A percentile compares a stretch with the other conserved stretches of the same genome.
Evolutionary conservation across 2,329 filamentous ascomycete species (phyloP).

Genomic region (Neoscytalidium dimidiatum): DNA sequence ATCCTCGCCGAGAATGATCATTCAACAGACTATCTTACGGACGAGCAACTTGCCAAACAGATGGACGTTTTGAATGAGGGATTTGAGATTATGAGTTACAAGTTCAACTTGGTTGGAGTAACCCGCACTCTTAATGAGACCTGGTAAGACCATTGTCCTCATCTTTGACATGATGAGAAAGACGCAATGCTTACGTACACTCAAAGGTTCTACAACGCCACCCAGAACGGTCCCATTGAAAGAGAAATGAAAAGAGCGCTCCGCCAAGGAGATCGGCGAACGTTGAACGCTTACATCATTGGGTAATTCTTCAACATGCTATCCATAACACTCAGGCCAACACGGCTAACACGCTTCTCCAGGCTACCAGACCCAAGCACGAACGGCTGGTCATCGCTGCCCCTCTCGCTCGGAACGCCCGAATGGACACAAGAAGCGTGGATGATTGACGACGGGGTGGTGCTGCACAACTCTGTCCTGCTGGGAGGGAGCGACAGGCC

Average conservation of each 20-base stretch:
- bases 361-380: conserved; percentile 24
- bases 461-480: conserved; percentile 39
- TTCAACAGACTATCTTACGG: neutral
- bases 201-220: conserved; percentile 2
- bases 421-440: neutral
- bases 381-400: conserved; percentile 28
- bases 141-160: too few relatives aligned
- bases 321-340: too few relatives aligned
- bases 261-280: conserved; percentile 47
- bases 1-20: neutral
- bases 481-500: conserved; percentile 26
- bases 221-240: conserved; percentile 26
- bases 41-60: conserved; percentile 37
- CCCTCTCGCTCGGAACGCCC: neutral
- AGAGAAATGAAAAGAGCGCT: conserved; percentile 49
- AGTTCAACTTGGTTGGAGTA: conserved; percentile 47
- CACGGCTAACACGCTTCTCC: too few relatives aligned
- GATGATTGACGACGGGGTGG: conserved; percentile 43
- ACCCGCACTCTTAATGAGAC: conserved; percentile 50
- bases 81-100: conserved; percentile 47
- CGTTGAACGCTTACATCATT: conserved; percentile 36
- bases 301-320: conserved; percentile 16
- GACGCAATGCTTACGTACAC: too few relatives aligned
- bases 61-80: conserved; percentile 49
- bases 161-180: too few relatives aligned